Conservation (phyloP, 2,329 filamentous ascomycete genomes). For the Penicillium sp. region DNA sequence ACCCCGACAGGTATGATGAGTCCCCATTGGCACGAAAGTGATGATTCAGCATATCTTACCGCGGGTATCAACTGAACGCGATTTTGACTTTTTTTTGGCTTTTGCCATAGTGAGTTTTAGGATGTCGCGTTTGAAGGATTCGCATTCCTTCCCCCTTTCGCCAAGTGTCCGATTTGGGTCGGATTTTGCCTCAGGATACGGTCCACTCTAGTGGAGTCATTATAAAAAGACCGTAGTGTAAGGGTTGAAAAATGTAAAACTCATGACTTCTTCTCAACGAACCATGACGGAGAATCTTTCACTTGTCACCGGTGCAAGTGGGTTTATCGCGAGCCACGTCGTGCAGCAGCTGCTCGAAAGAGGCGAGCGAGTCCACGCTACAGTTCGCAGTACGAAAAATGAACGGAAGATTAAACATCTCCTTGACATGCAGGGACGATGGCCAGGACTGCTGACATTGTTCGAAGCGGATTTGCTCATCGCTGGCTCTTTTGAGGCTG, state of each 20-base stretch:
- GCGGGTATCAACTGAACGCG: background rate
- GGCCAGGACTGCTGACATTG: constrained; percentile 24
- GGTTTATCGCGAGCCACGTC: constrained; percentile 24
- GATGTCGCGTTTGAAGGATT: background rate
- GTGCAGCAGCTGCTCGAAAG: constrained; percentile 24
- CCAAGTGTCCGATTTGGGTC: background rate
- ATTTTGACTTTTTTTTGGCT: background rate
- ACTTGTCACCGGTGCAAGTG: constrained; percentile 26
- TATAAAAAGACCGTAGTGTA: background rate
- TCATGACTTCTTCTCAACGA: background rate
- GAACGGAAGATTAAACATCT: constrained; percentile 22
- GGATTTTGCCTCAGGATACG: background rate
- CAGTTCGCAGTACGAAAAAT: constrained; percentile 23
- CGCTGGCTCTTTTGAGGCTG: constrained; percentile 33
- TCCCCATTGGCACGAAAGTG: background rate
- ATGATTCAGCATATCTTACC: background rate
- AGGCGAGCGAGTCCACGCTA: constrained; percentile 19
- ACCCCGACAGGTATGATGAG: background rate
- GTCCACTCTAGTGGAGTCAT: background rate
- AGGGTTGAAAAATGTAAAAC: background rate
- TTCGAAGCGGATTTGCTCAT: constrained; percentile 38
- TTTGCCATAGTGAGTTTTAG: background rate
- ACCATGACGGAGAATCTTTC: constrained; percentile 11
- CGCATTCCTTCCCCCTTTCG: background rate
- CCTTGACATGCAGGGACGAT: constrained; percentile 21